Evolutionary conservation across 2,329 filamentous ascomycete genomes (phyloP).

Genomic region (Fusarium sp.): DNA sequence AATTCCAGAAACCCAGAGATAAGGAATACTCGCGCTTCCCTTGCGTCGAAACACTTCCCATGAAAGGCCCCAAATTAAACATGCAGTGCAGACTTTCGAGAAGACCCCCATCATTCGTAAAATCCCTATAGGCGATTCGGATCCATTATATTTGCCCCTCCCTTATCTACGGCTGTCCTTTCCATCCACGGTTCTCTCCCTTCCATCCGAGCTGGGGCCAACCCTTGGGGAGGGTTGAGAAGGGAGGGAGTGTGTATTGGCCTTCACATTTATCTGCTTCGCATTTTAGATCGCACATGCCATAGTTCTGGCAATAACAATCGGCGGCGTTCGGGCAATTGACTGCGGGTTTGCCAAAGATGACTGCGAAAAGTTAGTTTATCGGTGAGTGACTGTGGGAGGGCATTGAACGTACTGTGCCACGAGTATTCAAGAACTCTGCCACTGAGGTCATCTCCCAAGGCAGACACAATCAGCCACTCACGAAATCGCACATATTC

Average conservation of each 20-base stretch:
- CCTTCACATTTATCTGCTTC: conserved; percentile 60
- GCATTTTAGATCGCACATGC: conserved; percentile 62
- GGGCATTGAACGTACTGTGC: conserved; percentile 61
- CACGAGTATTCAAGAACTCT: conserved; percentile 72
- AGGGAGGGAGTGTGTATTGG: conserved; percentile 68
- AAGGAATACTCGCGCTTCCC: neutral
- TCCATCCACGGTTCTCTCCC: conserved; percentile 40
- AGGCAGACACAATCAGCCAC: conserved; percentile 66
- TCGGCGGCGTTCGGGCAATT: conserved; percentile 68
- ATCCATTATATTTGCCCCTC: neutral
- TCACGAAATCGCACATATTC: conserved; percentile 67
- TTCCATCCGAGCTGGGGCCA: conserved; percentile 61
- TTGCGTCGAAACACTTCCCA: neutral
- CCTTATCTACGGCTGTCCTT: conserved; percentile 34
- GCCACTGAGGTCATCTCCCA: conserved; percentile 65
- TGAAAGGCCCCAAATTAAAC: neutral
- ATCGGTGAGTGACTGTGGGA: neutral
- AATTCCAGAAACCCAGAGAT: conserved; percentile 26
- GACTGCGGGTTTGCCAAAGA: conserved; percentile 65
- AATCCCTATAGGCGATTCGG: neutral
- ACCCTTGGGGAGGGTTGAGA: conserved; percentile 64
- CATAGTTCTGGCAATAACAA: conserved; percentile 75
- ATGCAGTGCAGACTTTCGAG: neutral
- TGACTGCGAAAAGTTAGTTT: conserved; percentile 53
- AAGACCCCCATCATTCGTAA: conserved; percentile 20